Evolutionary conservation across 2,329 filamentous ascomycete species (phyloP), one percentile per base, ranked within the genome.

Genomic region (Trichoderma sp.): DNA sequence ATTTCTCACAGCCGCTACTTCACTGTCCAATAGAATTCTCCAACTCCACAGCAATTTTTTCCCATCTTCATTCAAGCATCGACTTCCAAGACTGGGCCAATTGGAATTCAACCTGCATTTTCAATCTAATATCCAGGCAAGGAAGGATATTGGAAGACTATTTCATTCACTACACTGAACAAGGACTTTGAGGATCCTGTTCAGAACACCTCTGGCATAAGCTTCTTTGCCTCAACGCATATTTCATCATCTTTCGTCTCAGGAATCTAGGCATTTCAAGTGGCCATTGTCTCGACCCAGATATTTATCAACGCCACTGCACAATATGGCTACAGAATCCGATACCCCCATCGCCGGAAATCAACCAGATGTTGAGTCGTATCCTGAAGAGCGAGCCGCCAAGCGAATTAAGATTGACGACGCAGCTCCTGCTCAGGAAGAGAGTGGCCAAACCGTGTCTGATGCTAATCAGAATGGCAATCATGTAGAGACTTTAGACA

Each of bases 331-430:
- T 68, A 74, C 76, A 26, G 70, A 75, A 56, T 34, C 64, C 28
- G 73, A 77, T 24, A 63, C 68, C 64, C 69, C 70, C 39, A 74
- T 77, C 73, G 68, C 60, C 34, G 72, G 70, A 49, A 69, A 71
- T 64, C 67, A 73, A 65, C 52, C 56, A 37, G 6, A 63, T 68
- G 66, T 67, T 69, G 61, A 67, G 28, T 69, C 69, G 24, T 71
- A 72, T 37, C 43, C 68, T 21, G 73, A 76, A 60, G 80, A 81
- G 72, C 83, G 84, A 69, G 83, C 86, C 49, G 79, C 85, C 63
- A 91, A 91, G 81, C 85, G 87, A 74, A 81, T 85, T 72, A 91
- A 86, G 79, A 76, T 87, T 63, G 83, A 86, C 34, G 72, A 72
- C 66, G 69, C 78, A 61, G 69, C 61, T 43, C 66, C 70, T 4